Evolutionary conservation across 1,139 yeast genomes (phyloP).

Genomic region (Hyphopichia pseudoburtonii): DNA sequence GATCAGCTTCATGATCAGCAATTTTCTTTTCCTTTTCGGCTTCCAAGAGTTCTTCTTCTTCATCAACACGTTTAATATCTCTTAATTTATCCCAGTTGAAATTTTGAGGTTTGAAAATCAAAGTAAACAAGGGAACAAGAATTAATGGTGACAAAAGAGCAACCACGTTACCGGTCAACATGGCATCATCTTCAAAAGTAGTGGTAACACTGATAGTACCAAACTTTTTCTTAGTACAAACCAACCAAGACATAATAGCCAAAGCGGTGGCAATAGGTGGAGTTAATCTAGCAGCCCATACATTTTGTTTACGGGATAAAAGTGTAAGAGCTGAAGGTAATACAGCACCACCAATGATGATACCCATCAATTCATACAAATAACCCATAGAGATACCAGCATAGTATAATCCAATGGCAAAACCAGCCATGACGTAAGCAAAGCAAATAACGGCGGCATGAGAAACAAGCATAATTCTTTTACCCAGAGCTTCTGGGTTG

Average conservation of each 20-base stretch:
- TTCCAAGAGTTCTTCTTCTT: slow-evolving; percentile 56
- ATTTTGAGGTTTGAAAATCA: slow-evolving; percentile 62
- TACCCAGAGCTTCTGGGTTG: slow-evolving; percentile 75
- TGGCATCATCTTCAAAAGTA: slow-evolving; percentile 75
- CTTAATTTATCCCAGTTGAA: slow-evolving; percentile 70
- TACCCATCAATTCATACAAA: slow-evolving; percentile 83
- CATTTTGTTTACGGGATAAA: slow-evolving; percentile 66
- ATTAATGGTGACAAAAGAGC: slow-evolving; percentile 76
- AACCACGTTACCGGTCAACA: slow-evolving; percentile 84
- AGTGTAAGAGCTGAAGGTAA: slow-evolving; percentile 72
- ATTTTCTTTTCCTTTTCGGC: slow-evolving; percentile 22
- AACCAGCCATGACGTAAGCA: slow-evolving; percentile 74
- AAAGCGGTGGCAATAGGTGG: slow-evolving; percentile 63
- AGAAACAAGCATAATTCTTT: slow-evolving; percentile 63
- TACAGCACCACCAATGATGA: slow-evolving; percentile 83
- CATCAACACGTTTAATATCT: slow-evolving; percentile 62
- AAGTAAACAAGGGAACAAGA: slow-evolving; percentile 65
- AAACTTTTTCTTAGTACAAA: slow-evolving; percentile 52
- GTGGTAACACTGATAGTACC: slow-evolving; percentile 59
- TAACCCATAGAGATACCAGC: slow-evolving; percentile 87
- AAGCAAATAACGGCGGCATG: slow-evolving; percentile 65
- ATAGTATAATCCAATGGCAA: slow-evolving; percentile 77
- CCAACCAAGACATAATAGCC: slow-evolving; percentile 69
- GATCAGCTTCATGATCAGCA: slow-evolving; percentile 18
- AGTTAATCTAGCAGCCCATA: slow-evolving; percentile 56